Evolutionary conservation across 352 stramenopile species (phyloP).

Genomic region (Globisporangium heterothallicum): DNA sequence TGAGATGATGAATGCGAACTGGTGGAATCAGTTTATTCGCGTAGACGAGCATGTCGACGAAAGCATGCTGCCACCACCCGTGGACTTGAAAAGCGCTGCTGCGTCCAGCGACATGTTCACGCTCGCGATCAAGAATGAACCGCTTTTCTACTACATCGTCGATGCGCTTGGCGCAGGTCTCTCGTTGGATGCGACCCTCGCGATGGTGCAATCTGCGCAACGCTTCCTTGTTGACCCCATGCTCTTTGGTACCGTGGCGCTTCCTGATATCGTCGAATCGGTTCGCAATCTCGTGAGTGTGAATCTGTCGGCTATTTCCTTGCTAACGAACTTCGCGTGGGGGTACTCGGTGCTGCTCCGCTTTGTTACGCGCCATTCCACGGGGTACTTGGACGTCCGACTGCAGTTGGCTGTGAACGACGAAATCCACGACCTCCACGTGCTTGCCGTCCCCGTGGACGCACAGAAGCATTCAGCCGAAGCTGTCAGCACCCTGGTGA

Average conservation of each 20-base stretch:
- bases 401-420: constrained; percentile 35
- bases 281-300: constrained; percentile 30
- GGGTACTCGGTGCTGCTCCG: constrained; percentile 36
- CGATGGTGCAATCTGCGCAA: constrained; percentile 28
- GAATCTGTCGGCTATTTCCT: constrained; percentile 31
- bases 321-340: constrained; percentile 32
- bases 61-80: not conserved
- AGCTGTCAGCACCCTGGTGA: constrained; percentile 17
- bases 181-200: constrained; percentile 26
- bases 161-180: constrained; percentile 21
- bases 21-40: constrained; percentile 32
- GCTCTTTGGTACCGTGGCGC: constrained; percentile 11
- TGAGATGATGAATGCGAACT: not conserved
- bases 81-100: constrained; percentile 11
- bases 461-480: constrained; percentile 26
- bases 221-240: constrained; percentile 22
- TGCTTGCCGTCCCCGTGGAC: constrained; percentile 32
- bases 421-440: constrained; percentile 42
- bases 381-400: constrained; percentile 35
- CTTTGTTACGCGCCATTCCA: constrained; percentile 30
- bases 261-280: constrained; percentile 17
- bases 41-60: constrained; percentile 24
- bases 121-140: constrained; percentile 28
- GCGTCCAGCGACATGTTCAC: constrained; percentile 10
- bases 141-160: constrained; percentile 29